phyloP scores from a whole-genome alignment of 202 grass and related monocot species.

The Musa balbisiana region DNA sequence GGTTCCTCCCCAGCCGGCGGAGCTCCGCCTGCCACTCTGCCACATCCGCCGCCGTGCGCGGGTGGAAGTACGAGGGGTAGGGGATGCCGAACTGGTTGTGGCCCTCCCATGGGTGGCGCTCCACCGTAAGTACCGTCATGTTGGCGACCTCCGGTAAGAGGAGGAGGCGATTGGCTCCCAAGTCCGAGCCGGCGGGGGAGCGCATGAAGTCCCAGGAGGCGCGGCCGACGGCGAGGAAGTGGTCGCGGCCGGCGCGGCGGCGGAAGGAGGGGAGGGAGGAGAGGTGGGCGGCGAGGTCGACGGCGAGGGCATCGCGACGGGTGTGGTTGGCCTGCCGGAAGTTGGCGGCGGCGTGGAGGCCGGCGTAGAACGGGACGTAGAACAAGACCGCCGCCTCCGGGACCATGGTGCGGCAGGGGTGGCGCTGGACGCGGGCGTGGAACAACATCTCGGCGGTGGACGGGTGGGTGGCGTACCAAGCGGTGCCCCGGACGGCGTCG shows the following conservation, averaged over 20 bases:
- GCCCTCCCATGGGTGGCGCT: slow-evolving; percentile 12
- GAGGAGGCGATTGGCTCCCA: slow-evolving; percentile 13
- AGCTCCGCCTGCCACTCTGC: slow-evolving; percentile 27
- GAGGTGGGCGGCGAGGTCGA: slow-evolving; percentile 23
- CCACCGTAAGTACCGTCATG: slow-evolving; percentile 19
- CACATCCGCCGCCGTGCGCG: slow-evolving; percentile 8
- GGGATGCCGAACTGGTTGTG: slow-evolving; percentile 25
- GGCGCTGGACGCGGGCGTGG: slow-evolving; percentile 24
- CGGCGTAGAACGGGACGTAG: slow-evolving; percentile 29
- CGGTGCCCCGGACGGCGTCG: neutral
- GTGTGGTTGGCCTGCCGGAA: neutral
- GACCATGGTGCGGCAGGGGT: slow-evolving; percentile 29
- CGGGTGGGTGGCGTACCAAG: slow-evolving; percentile 28
- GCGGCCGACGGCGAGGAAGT: slow-evolving; percentile 24
- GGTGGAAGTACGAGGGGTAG: slow-evolving; percentile 35
- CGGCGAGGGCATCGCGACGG: slow-evolving; percentile 7
- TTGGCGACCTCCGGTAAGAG: slow-evolving; percentile 21
- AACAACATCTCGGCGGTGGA: slow-evolving; percentile 28
- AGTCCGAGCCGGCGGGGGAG: neutral
- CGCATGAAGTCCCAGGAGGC: neutral
- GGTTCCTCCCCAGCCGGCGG: neutral
- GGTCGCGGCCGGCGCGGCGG: slow-evolving; percentile 24
- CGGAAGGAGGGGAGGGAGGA: slow-evolving; percentile 15
- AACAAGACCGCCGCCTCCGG: slow-evolving; percentile 10
- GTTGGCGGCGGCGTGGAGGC: slow-evolving; percentile 1